Base-by-base conservation (phyloP, 2,329 filamentous ascomycete genomes). In the Scopulariopsis brevicaulis region DNA sequence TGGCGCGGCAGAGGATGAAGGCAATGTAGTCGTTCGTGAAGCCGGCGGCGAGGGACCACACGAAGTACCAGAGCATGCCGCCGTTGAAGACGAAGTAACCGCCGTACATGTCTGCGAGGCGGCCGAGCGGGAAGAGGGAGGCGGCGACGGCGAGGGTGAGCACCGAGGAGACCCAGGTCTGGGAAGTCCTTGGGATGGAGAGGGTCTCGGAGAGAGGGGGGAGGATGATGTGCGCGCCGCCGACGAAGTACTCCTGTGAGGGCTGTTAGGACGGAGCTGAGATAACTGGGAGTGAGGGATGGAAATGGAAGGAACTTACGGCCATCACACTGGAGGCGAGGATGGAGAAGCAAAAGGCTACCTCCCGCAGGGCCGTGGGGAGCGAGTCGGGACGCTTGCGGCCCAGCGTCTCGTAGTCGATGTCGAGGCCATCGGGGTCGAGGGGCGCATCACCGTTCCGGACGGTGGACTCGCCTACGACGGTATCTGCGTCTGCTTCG, bases 1-100 rank as follows among this genome's bases (percentile, higher is more conserved):
- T 71, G 12, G 87, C 87, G 56, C 89, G 84, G 66, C 84, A 87
- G 58, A 87, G 74, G 63, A 90, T 86, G 61, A 92, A 75, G 83
- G 90, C 88, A 54, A 82, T 68, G 60, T 84, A 79, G 69, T 81
- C 85, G 57, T 74, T 73, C 59, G 83, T 85, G 70, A 92, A 89
- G 12, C 88, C 89, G 18, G 80, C 81, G 58, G 89, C 72, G 57
- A 92, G 70, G 10, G 82, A 85, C 82, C 87, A 92, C 35, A 85
- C 61, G 7, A 81, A 68, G 55, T 89, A 79, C 89, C 88, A 88
- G 50, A 73, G 61, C 28, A 83, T 72, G 3, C 85, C 85, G 28
- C 66, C 70, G 3, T 84, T 73, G 63, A 86, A 88, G 63, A 87
- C 74, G 20, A 74, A 64, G 60, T 80, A 83, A 2, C 81, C 83